Conservation (phyloP, 1,139 yeast genomes). For the Blastobotrys niveus region DNA sequence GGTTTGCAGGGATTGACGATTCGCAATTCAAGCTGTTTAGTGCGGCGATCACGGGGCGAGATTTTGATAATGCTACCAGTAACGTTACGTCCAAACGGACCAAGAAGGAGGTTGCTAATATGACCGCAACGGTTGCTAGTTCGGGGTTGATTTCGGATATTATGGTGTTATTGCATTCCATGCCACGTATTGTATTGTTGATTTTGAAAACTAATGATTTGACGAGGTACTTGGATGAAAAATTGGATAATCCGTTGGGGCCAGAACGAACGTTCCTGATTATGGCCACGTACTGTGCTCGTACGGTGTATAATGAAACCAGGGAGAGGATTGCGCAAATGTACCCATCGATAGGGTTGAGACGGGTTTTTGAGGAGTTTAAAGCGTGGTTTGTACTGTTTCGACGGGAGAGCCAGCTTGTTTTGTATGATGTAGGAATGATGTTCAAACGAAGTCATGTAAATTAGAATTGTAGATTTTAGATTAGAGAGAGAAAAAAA, state of each 20-base stretch:
- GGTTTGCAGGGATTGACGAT: constrained; percentile 75
- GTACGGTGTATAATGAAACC: constrained; percentile 65
- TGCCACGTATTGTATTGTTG: constrained; percentile 81
- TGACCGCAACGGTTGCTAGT: constrained; percentile 53
- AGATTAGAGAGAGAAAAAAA: too few relatives aligned
- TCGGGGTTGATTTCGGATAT: constrained; percentile 65
- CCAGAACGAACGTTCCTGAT: constrained; percentile 83
- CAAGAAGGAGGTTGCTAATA: constrained; percentile 52
- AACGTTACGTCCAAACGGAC: constrained; percentile 52
- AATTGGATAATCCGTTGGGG: constrained; percentile 75
- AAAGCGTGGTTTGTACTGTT: constrained; percentile 48
- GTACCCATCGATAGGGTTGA: constrained; percentile 27
- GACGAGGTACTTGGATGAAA: constrained; percentile 82
- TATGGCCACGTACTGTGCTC: constrained; percentile 85
- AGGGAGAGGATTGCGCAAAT: constrained; percentile 38
- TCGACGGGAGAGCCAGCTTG: constrained; percentile 48
- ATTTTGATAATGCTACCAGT: constrained; percentile 61
- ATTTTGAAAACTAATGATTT: constrained; percentile 92
- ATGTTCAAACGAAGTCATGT: constrained; percentile 29
- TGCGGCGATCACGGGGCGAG: constrained; percentile 92
- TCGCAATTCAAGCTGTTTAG: constrained; percentile 78
- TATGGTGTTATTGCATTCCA: constrained; percentile 69
- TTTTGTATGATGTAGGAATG: constrained; percentile 47
- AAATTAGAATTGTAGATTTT: too few relatives aligned
- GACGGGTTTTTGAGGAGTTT: constrained; percentile 21